Conservation (phyloP, 225 moss, liverwort and hornwort genomes). For the Straminergon stramineum region DNA sequence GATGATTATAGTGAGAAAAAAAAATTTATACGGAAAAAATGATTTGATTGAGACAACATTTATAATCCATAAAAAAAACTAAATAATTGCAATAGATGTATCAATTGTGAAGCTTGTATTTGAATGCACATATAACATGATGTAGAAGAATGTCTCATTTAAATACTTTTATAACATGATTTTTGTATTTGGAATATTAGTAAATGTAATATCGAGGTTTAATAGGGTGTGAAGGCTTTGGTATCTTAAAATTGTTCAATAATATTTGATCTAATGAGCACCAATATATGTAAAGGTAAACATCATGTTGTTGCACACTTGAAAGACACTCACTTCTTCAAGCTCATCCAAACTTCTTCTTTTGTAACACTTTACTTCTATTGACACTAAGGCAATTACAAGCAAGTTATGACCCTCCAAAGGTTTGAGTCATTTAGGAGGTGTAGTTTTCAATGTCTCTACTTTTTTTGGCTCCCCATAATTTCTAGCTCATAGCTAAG, state of each 20-base stretch:
- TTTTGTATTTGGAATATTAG: accelerated
- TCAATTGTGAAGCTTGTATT: accelerated
- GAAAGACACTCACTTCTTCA: not conserved
- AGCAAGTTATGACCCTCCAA: not conserved
- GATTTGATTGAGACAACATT: not conserved
- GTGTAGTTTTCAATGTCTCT: not conserved
- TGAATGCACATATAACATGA: not conserved
- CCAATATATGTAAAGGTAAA: accelerated
- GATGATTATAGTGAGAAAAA: not conserved
- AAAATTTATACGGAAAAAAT: not conserved
- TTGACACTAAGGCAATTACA: accelerated
- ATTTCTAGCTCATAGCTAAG: not conserved
- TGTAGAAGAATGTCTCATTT: not conserved
- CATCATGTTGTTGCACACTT: accelerated
- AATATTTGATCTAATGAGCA: not conserved
- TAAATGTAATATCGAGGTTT: not conserved
- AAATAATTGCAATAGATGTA: not conserved
- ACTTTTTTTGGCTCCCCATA: accelerated
- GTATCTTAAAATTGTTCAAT: not conserved
- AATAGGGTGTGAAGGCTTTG: not conserved
- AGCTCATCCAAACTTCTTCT: accelerated
- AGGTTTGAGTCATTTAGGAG: accelerated
- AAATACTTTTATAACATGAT: too few relatives aligned
- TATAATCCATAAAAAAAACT: not conserved
- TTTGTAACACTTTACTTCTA: accelerated